phyloP scores from a whole-genome alignment of 2,329 filamentous ascomycete genomes.

The Aspergillus piperis region DNA sequence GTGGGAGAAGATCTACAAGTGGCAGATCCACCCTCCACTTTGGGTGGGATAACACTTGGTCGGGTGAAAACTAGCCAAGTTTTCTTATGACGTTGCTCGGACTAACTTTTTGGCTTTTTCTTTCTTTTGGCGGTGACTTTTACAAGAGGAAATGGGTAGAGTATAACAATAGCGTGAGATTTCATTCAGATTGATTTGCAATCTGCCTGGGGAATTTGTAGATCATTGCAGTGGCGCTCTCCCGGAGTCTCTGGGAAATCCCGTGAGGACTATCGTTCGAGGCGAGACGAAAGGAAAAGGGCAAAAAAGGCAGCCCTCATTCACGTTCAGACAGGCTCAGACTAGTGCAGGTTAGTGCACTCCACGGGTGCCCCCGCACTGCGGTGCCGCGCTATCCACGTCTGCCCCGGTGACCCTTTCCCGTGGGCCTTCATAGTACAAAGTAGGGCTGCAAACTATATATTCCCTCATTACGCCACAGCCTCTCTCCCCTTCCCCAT shows the following conservation, averaged over 20 bases:
- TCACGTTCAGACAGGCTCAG: neutral
- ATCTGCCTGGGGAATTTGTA: neutral
- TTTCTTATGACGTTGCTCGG: neutral
- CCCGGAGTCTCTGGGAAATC: neutral
- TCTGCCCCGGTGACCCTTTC: conserved; percentile 11
- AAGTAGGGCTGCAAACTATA: neutral
- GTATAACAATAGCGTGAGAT: neutral
- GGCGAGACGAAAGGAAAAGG: neutral
- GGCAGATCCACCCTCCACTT: neutral
- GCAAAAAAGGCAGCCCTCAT: neutral
- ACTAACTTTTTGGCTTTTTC: neutral
- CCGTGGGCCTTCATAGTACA: neutral
- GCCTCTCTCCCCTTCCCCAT: neutral
- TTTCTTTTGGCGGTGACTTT: neutral
- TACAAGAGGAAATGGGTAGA: neutral
- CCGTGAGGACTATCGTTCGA: neutral
- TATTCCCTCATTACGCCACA: conserved; percentile 6
- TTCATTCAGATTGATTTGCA: neutral
- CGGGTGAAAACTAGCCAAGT: neutral
- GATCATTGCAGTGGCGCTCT: neutral
- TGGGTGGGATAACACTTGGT: too few relatives aligned
- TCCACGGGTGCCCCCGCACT: conserved; percentile 7
- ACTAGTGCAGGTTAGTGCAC: neutral
- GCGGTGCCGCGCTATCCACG: conserved; percentile 7
- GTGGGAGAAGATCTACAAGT: neutral